Base-by-base conservation (phyloP, 2,329 filamentous ascomycete genomes). In the Fusarium succisae region DNA sequence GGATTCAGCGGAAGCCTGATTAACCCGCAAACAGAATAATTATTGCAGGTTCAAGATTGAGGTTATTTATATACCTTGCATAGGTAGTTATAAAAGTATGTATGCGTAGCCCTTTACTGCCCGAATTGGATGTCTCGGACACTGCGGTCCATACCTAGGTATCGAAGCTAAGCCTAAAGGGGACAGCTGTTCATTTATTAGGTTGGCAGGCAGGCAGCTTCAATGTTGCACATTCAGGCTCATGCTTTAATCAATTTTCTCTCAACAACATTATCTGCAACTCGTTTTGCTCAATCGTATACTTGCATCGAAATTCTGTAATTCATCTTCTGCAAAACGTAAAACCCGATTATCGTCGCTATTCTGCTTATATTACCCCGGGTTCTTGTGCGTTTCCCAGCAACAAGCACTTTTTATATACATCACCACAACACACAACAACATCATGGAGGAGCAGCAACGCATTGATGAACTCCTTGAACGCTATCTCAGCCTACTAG, bases 401-500 rank as follows among this genome's bases (percentile, higher is more conserved):
- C 38, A 37, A 58, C 26, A 58, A 59, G 26, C 41, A 20, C 47
- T 30, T 26, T 15, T 15, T 30, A 17, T n/a, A n/a, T n/a, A 22
- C 14, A 35, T n/a, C n/a, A 37, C 2, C 41, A 51, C 17, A 14
- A 35, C 32, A 35, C 32, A 35, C 32, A 35, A 32, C 32, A 14
- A 15, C 32, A 69, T 24, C 57, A 78, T 78, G 76, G 75, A 76
- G 76, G 76, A 77, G 35, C 81, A 82, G 48, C 64, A 83, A 56
- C 77, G 81, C 38, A 89, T 95, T 63, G 93, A 95, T 80, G 72
- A 78, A 56, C 86, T 94, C 35, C 85, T 94, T 30, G 87, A 89
- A 80, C 87, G 85, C 39, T 94, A 95, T 79, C 88, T 96, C 15
- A 70, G 80, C 61, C 86, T 93, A 4, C 83, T 95, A 3, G 87